phyloP scores from a whole-genome alignment of 1,284 basidiomycete species.

The Ceratobasidium sp. region DNA sequence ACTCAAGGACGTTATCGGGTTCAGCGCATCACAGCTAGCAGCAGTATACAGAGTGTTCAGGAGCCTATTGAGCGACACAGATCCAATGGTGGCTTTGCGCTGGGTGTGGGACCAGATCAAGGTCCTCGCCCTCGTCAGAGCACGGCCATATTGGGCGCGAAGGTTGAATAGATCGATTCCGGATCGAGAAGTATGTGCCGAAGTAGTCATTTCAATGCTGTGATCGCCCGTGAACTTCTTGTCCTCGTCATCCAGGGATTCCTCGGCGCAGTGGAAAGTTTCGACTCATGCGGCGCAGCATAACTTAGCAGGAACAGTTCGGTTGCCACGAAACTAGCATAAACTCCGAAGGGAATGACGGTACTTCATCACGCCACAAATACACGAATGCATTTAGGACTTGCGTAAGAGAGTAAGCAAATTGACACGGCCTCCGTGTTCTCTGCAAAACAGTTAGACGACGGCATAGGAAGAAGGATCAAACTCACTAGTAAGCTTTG shows the following conservation, averaged over 20 bases:
- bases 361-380: neutral
- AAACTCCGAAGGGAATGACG: neutral
- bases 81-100: neutral
- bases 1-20: neutral
- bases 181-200: neutral
- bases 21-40: neutral
- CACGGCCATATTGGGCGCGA: neutral
- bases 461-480: neutral
- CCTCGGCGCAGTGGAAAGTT: too few relatives aligned
- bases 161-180: neutral
- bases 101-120: neutral
- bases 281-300: neutral
- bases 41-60: neutral
- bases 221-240: neutral
- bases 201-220: neutral
- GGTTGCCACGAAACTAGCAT: neutral
- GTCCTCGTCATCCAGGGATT: neutral
- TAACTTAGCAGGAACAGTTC: neutral
- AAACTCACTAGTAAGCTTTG: neutral
- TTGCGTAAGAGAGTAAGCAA: slow-evolving; percentile 5
- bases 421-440: neutral
- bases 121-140: neutral
- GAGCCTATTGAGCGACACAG: neutral
- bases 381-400: neutral
- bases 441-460: neutral